Evolutionary conservation across 2,329 filamentous ascomycete species (phyloP), one percentile per base, ranked within the genome.

Genomic region (Stromatinia cepivora): DNA sequence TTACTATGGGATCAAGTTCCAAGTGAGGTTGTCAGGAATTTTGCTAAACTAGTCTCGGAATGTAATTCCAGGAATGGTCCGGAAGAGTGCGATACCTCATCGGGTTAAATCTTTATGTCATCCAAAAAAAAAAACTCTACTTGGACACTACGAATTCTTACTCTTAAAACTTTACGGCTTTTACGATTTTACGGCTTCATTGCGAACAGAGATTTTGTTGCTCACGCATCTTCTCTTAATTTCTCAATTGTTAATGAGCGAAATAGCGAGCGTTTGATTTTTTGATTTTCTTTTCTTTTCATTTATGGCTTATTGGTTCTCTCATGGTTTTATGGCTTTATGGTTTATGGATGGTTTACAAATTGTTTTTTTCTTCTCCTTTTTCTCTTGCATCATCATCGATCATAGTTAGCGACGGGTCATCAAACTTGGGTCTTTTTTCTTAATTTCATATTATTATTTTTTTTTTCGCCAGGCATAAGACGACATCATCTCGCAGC

Each of bases 1-100:
- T 85, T 98, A 71, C 88, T 98, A 70, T 97, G 93, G 92, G 93
- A 97, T 77, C 92, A 94, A 80, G 94, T 98, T 75, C 94, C 95
- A 20, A 87, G 88, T 75, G 93, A 98, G 73, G 93, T 98, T 62
- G 93, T 99, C 67, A 88, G 90, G 75, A 93, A 94, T 79, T 98
- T 98, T 83, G 92, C 92, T 76, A 92, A 92, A 81, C 93, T 97
- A 87, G 91, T 97, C 75, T 88, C 91, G 73, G 91, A 95, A 77
- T 90, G 86, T 81, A 90, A 85, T 80, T 71, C 75, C 28, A 72
- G 71, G 36, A 82, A 81, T 74, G 72, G 71, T 25, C 69, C 74
- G 59, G 71, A 75, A 50, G 73, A 75, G 46, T 73, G 74, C 70
- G 70, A 63, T 54, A 70, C 75, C 48, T 58, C 69, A 39, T 50